These are phyloP conservation scores for Tagetes patula DNA, from an alignment of 129 eudicot species.

Conservation along the genomic window DNA sequence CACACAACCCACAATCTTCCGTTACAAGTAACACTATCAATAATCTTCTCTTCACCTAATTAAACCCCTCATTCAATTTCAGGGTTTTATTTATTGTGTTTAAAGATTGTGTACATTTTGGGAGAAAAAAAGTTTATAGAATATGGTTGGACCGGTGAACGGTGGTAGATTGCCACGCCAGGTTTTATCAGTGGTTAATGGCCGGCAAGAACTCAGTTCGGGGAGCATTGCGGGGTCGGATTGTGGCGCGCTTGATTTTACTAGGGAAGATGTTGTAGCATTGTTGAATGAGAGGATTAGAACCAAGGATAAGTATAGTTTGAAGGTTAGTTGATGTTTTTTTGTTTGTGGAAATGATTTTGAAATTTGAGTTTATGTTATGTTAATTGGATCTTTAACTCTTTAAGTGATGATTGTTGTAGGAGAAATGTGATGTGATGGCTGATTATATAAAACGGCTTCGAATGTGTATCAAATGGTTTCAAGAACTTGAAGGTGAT, in stretches of 20 bases:
- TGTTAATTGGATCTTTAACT: background rate
- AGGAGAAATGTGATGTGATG: conserved; percentile 91
- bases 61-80: background rate
- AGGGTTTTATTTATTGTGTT: conserved; percentile 7
- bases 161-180: conserved; percentile 49
- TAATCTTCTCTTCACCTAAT: conserved; percentile 18
- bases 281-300: conserved; percentile 78
- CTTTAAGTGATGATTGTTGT: conserved; percentile 9
- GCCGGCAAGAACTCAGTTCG: conserved; percentile 67
- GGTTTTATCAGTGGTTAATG: conserved; percentile 68
- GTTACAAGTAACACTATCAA: conserved; percentile 34
- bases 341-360: background rate
- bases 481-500: conserved; percentile 71
- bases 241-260: conserved; percentile 57
- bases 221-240: conserved; percentile 62
- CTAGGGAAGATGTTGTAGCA: conserved; percentile 73
- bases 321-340: conserved; percentile 51
- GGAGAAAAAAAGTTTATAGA: background rate
- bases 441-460: conserved; percentile 64
- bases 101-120: background rate
- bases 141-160: conserved; percentile 61
- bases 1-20: conserved; percentile 31
- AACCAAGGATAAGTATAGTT: conserved; percentile 58
- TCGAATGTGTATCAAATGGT: conserved; percentile 76
- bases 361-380: background rate